Evolutionary conservation across 768 basidiomycete species (phyloP), one percentile per base, ranked within the genome.

Genomic region (Dentipellis fragilis): DNA sequence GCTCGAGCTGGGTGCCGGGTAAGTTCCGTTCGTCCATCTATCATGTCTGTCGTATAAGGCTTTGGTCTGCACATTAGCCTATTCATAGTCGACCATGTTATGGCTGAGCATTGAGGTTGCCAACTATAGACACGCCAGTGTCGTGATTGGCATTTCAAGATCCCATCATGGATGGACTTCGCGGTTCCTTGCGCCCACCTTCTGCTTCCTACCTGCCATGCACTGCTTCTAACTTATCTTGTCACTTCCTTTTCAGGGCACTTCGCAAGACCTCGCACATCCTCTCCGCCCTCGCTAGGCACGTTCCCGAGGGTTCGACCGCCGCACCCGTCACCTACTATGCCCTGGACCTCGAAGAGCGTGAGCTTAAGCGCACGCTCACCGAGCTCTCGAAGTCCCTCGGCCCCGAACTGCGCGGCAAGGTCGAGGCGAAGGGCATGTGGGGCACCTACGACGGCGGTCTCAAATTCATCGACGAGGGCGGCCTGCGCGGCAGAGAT

Each of bases 1-100:
- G 7, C 75, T 97, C 42, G 94, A 97, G 66, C 78, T 98, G n/a
- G 94, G 95, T 46, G 90, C 93, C 9, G 94, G 94, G 91, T 93
- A 68, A 77, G 89, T 79, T 22, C 55, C 45, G 57, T 22, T 48
- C 21, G 12, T 54, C 22, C 50, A 48, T 45, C 39, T 54, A 54
- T 51, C 52, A 19, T 16, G 36, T 22, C 17, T 38, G 23, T 52
- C 38, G 34, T 21, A 12, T 40, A 40, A 29, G 10, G 19, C 17
- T 2, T 23, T 23, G 49, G 53, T 21, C 40, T 19, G n/a, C 38
- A 3, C 29, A 34, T n/a, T 19, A 40, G 12, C n/a, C 17, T 48
- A 17, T 35, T 37, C 52, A 17, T 21, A 37, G 35, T 47, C 48
- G 29, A 29, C 29, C 3, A 29, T 29, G 29, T 29, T 29, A 29